Percentiles rank a stretch among this genome's conserved stretches.
Evolutionary conservation across 345 rosid species (phyloP).

Genomic region (Hevea brasiliensis): DNA sequence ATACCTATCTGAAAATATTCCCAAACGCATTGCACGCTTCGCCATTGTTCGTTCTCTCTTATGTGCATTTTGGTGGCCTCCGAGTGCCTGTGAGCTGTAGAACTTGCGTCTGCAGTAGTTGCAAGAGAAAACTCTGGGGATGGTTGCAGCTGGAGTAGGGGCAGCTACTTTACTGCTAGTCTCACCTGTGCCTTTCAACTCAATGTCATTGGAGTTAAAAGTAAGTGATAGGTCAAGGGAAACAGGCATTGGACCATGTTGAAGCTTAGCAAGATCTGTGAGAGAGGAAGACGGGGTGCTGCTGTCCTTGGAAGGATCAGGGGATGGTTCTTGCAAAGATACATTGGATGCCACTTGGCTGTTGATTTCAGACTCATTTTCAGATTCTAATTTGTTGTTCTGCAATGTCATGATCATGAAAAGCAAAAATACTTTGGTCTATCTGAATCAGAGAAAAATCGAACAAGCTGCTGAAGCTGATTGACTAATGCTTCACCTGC

Average conservation of each 20-base stretch:
- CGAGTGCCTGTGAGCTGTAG: conserved; percentile 96
- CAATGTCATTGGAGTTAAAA: conserved; percentile 34
- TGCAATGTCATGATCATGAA: conserved; percentile 25
- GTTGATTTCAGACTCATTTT: conserved; percentile 44
- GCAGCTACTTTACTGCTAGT: conserved; percentile 30
- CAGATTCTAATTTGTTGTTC: conserved; percentile 32
- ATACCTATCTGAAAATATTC: conserved; percentile 52
- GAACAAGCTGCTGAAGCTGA: background rate
- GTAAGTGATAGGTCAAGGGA: conserved; percentile 74
- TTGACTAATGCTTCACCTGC: conserved; percentile 15
- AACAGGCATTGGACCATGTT: conserved; percentile 30
- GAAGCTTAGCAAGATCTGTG: conserved; percentile 22
- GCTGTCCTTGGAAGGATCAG: conserved; percentile 39
- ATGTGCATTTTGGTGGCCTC: conserved; percentile 98
- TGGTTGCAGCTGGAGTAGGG: conserved; percentile 16
- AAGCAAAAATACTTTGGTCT: background rate
- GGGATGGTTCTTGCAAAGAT: conserved; percentile 33
- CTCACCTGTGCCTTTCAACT: conserved; percentile 32
- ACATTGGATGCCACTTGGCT: conserved; percentile 37
- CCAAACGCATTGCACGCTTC: conserved; percentile 88
- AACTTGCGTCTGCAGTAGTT: conserved; percentile 93
- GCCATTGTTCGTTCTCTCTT: conserved; percentile 94
- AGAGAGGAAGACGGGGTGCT: conserved; percentile 34
- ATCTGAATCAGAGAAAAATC: background rate
- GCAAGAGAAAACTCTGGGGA: conserved; percentile 78